Evolutionary conservation across 2,329 filamentous ascomycete genomes (phyloP), one percentile per base, ranked within the genome.

Genomic region (Microascus cirrosus): DNA sequence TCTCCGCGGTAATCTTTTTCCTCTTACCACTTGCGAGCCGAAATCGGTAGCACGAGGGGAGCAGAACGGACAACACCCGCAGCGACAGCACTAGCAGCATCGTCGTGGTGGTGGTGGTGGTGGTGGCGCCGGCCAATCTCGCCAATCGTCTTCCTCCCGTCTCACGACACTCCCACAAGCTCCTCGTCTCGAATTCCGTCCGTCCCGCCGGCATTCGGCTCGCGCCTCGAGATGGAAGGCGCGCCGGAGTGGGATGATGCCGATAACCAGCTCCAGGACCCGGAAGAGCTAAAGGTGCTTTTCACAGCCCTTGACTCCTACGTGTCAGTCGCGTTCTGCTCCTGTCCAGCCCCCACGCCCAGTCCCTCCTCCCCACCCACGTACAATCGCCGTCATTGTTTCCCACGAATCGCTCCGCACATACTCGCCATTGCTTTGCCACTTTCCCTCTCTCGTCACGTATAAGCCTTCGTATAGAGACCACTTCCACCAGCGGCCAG

Each of bases 291-390:
- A 54, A 80, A 80, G 61, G 90, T 95, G 54, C 80, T 97, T 11
- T 89, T 89, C 69, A 85, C 84, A 55, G 86, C 91, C 2, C 73
- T 97, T 57, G 90, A 96, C 74, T 96, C 93, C 12, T 97, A 94
- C 71, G 80, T 86, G 91, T 96, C 77, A 73, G 86, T 79, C 45
- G 45, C 45, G 5, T 22, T 24, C 45, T 22, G n/a, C 45, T 11
- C 45, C 24, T 24, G 22, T 50, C 45, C 20, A 8, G n/a, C n/a
- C 22, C 11, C 42, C 42, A 7, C 42, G 2, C 3, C 42, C 18
- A n/a, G 12, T 48, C 5, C n/a, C 45, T 24, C n/a, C 18, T 45
- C 15, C 39, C 39, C 39, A 18, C 39, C 39, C 39, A 2, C n/a
- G 15, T 8, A 45, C 39, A 45, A 45, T 18, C 39, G n/a, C 39